Evolutionary conservation across 1,284 basidiomycete genomes (phyloP).

Genomic region (Microbotryomycetes sp.): DNA sequence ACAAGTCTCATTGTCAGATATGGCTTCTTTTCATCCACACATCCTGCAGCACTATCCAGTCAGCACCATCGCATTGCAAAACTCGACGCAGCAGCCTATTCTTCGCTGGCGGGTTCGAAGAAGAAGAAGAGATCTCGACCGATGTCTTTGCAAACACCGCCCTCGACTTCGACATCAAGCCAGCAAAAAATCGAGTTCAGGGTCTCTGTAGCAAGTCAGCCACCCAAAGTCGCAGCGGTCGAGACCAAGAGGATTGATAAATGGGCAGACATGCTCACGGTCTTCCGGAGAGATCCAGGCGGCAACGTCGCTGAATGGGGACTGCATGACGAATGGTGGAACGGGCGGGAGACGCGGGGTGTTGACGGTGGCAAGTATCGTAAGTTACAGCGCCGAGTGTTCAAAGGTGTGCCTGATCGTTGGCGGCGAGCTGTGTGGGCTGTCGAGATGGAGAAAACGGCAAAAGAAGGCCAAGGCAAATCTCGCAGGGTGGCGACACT

Average conservation of each 20-base stretch:
- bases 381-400: conserved; percentile 58
- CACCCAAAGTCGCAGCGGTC: conserved; percentile 43
- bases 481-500: conserved; percentile 12
- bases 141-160: neutral
- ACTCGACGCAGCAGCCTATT: conserved; percentile 18
- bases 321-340: conserved; percentile 57
- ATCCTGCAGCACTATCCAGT: conserved; percentile 27
- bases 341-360: conserved; percentile 46
- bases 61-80: conserved; percentile 32
- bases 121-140: too few species aligned
- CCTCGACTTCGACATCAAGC: neutral
- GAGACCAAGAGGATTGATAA: conserved; percentile 70
- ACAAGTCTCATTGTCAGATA: conserved; percentile 15
- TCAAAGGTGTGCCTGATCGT: conserved; percentile 93
- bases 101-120: conserved; percentile 12
- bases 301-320: conserved; percentile 71
- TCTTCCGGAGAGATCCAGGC: conserved; percentile 52
- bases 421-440: conserved; percentile 91
- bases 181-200: neutral
- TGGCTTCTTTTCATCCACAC: conserved; percentile 36
- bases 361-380: conserved; percentile 35
- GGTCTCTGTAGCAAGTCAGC: conserved; percentile 1
- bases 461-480: conserved; percentile 17
- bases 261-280: conserved; percentile 75
- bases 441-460: conserved; percentile 24